A percentile compares a stretch with the other conserved stretches of the same genome.
phyloP scores from a whole-genome alignment of 768 basidiomycete genomes.

The Chalciporus pseudorubinellus region DNA sequence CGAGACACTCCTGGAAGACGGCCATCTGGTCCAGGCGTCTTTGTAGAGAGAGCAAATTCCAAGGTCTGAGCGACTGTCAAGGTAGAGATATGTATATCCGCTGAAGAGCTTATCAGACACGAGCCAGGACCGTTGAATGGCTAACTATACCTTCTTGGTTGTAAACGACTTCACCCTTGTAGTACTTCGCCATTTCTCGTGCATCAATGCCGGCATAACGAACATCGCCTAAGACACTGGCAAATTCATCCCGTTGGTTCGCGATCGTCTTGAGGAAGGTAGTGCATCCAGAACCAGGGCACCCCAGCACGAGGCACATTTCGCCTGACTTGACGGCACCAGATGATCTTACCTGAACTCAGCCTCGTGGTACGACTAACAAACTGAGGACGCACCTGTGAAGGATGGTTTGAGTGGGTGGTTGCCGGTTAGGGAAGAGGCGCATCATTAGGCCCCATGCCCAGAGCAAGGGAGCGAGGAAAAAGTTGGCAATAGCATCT shows the following conservation, averaged over 20 bases:
- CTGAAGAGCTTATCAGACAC: not conserved
- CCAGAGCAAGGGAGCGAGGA: slow-evolving; percentile 50
- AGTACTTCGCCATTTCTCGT: slow-evolving; percentile 43
- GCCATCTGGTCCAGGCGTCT: slow-evolving; percentile 35
- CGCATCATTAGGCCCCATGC: slow-evolving; percentile 43
- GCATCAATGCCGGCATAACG: slow-evolving; percentile 45
- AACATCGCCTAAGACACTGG: slow-evolving; percentile 41
- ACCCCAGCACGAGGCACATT: slow-evolving; percentile 56
- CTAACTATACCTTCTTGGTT: slow-evolving; percentile 33
- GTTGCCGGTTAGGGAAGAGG: slow-evolving; percentile 37
- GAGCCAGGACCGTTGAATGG: not conserved
- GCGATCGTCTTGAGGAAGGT: slow-evolving; percentile 53
- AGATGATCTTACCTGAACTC: slow-evolving; percentile 44
- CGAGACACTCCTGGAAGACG: not conserved
- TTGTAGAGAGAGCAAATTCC: slow-evolving; percentile 51
- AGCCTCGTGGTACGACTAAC: not conserved
- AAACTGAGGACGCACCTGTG: slow-evolving; percentile 46
- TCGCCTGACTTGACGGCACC: slow-evolving; percentile 46
- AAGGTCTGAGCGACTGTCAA: slow-evolving; percentile 49
- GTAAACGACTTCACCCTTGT: slow-evolving; percentile 47
- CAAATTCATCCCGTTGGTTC: slow-evolving; percentile 42
- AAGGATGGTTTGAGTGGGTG: slow-evolving; percentile 51
- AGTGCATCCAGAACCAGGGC: slow-evolving; percentile 65
- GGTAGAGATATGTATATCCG: slow-evolving; percentile 49
- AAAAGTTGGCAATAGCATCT: slow-evolving; percentile 56